A percentile compares a stretch with the other conserved stretches of the same genome.
These are phyloP conservation scores for Neurospora tetrasperma DNA, from an alignment of 495 filamentous ascomycete species.

Conservation along the genomic window DNA sequence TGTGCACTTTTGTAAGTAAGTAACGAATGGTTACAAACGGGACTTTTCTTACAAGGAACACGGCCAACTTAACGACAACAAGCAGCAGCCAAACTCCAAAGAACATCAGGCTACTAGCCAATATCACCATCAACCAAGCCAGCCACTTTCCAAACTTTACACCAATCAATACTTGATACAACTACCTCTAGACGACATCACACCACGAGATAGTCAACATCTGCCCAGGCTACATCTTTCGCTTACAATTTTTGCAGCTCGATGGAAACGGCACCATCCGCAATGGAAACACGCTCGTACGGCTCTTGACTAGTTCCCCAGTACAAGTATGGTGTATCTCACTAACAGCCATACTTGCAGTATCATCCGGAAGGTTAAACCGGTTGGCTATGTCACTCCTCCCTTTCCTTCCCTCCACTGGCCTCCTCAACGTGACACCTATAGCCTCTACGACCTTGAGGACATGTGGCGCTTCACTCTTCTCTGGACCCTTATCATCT, in stretches of 20 bases:
- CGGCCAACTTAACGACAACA: background rate
- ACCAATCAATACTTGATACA: background rate
- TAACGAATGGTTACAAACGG: background rate
- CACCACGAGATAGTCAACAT: background rate
- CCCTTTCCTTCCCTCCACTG: conserved; percentile 84
- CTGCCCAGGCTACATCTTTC: background rate
- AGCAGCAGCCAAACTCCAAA: background rate
- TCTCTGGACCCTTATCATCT: conserved; percentile 73
- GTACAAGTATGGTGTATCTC: background rate
- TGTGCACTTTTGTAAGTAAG: background rate
- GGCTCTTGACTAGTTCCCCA: background rate
- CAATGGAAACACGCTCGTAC: conserved; percentile 14
- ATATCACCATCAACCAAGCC: background rate
- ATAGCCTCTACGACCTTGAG: conserved; percentile 63
- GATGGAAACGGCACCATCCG: background rate
- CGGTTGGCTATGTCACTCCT: conserved; percentile 60
- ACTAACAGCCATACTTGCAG: conserved; percentile 5
- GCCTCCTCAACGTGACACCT: conserved; percentile 42
- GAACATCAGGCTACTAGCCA: background rate
- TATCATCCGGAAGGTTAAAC: conserved; percentile 30
- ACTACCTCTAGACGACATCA: background rate
- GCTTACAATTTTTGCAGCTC: background rate
- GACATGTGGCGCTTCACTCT: conserved; percentile 93
- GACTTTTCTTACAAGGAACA: background rate
- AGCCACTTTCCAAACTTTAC: background rate